These are phyloP conservation scores for Clavispora carvajalis DNA, from an alignment of 805 yeast genomes.

Conservation along the genomic window DNA sequence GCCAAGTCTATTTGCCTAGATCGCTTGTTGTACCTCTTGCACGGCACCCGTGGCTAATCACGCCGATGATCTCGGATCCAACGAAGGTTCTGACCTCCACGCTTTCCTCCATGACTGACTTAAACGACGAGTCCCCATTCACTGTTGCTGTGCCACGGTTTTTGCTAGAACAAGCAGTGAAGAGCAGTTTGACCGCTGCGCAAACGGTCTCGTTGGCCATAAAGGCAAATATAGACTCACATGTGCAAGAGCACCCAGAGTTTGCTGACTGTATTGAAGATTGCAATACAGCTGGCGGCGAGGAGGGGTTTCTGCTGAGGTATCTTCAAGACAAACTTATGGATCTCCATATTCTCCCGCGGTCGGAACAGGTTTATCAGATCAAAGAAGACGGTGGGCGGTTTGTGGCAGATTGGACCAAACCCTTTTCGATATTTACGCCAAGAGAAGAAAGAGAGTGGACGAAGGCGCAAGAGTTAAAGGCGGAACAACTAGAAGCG, in stretches of 20 bases:
- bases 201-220: slow-evolving; percentile 5
- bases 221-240: slow-evolving; percentile 2
- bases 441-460: not conserved
- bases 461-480: not conserved
- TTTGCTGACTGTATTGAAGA: not conserved
- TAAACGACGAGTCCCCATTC: slow-evolving; percentile 3
- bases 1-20: slow-evolving; percentile 6
- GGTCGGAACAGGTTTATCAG: not conserved
- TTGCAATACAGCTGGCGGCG: not conserved
- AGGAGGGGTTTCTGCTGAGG: not conserved
- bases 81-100: not conserved
- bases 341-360: not conserved
- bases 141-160: slow-evolving; percentile 1
- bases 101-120: not conserved
- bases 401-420: not conserved
- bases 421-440: not conserved
- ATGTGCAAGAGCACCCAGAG: not conserved
- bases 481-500: not conserved
- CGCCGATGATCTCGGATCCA: slow-evolving; percentile 4
- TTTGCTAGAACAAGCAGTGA: not conserved
- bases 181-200: slow-evolving; percentile 1
- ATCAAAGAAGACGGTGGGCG: not conserved
- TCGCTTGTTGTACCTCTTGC: not conserved
- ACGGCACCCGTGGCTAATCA: slow-evolving; percentile 6
- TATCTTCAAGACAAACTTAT: not conserved